These are phyloP conservation scores for Acer yangbiense DNA, from an alignment of 345 rosid species.

Conservation along the genomic window DNA sequence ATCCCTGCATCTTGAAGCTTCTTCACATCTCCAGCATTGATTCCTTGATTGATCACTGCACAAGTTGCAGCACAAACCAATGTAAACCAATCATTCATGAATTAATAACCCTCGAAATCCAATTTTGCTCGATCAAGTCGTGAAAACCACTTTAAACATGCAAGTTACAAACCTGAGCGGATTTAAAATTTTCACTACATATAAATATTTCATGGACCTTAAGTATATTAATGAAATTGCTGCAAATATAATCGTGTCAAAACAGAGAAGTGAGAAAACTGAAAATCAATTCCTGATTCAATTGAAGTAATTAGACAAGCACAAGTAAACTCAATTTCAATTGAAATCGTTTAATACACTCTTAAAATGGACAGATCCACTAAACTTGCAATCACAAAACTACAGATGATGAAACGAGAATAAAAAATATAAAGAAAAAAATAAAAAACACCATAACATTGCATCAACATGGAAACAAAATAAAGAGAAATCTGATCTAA, in stretches of 20 bases:
- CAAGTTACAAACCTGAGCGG: not conserved
- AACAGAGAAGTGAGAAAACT: not conserved
- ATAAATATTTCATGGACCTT: not conserved
- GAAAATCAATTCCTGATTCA: not conserved
- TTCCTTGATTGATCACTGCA: slow-evolving; percentile 77
- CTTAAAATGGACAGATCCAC: not conserved
- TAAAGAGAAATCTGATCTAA: not conserved
- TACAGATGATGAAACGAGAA: not conserved
- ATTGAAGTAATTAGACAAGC: not conserved
- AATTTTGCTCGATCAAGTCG: not conserved
- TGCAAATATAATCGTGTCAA: not conserved
- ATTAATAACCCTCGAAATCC: not conserved
- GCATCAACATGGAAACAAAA: not conserved
- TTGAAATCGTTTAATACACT: too few species aligned
- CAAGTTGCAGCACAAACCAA: slow-evolving; percentile 5
- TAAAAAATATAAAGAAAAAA: too few species aligned
- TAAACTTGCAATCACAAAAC: not conserved
- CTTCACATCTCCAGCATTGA: slow-evolving; percentile 91
- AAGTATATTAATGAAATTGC: not conserved
- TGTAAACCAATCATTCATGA: not conserved
- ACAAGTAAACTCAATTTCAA: not conserved
- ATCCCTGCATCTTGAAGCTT: slow-evolving; percentile 97
- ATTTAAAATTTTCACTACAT: not conserved
- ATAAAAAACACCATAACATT: not conserved
- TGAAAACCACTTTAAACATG: not conserved